Evolutionary conservation across 2,329 filamentous ascomycete species (phyloP), one percentile per base, ranked within the genome.

Genomic region (Ceratocystis harringtonii): DNA sequence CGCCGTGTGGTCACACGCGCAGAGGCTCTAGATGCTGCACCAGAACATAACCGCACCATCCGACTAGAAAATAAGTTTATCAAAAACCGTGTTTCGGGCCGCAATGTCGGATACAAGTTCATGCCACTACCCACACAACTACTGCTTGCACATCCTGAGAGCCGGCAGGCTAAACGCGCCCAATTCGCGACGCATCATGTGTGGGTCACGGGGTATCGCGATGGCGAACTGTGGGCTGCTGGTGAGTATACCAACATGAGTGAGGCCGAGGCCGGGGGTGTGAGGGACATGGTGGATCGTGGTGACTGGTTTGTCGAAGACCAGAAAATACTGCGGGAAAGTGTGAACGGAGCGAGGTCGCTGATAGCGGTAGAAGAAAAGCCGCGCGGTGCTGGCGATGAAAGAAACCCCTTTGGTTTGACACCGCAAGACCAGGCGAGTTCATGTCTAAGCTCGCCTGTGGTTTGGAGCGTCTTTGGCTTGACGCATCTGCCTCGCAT

Each of bases 221-320:
- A 81, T 66, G 76, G 75, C 41, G 79, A 81, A 72, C 71, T 80
- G 15, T 81, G 75, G 75, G 79, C 78, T 0, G 79, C 78, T 2
- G 79, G 79, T 6, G 77, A 79, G 69, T 81, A 77, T 63, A 80
- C 79, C 2, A 81, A 81, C 67, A 79, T 81, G 72, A 79, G 78
- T 67, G 72, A 71, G 1, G 71, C 69, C 48, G 79, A 76, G 67
- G 71, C 69, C 15, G 77, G 76, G 2, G 79, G 79, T 3, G 77
- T 80, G 8, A 72, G 72, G 60, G 76, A 76, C 66, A 80, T 80
- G 78, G 75, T 78, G 1, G 72, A 73, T 68, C 72, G 79, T 32
- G 76, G 76, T 0, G 78, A 80, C 65, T 78, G 76, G 76, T 79
- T 80, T 63, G 73, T 72, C 4, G 72, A 48, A 41, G 17, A 43